Evolutionary conservation across 192 early-diverging fungal genomes (phyloP).

Genomic region (Dissophora globulifera): DNA sequence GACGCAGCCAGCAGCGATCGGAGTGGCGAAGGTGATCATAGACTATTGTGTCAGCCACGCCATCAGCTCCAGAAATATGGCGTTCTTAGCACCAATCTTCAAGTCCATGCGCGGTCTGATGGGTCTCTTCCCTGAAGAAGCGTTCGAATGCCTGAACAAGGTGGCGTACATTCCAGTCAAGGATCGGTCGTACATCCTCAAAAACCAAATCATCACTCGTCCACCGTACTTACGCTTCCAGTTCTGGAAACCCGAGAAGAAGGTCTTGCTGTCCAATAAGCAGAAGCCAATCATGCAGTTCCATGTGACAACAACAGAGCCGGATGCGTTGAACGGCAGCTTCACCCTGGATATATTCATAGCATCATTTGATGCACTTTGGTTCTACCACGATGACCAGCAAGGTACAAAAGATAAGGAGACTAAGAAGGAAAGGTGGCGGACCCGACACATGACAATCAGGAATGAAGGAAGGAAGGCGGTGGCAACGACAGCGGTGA

Average conservation of each 20-base stretch:
- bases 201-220: not conserved
- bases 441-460: too few relatives aligned
- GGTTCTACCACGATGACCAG: not conserved
- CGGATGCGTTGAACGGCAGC: too few relatives aligned
- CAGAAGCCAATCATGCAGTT: not conserved
- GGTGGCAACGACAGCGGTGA: too few relatives aligned
- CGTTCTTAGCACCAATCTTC: not conserved
- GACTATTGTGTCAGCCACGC: slow-evolving; percentile 3
- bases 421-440: too few relatives aligned
- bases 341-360: too few relatives aligned
- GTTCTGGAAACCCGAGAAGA: not conserved
- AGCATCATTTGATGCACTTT: too few relatives aligned
- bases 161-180: not conserved
- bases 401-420: too few relatives aligned
- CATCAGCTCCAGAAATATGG: too few relatives aligned
- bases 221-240: not conserved
- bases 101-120: not conserved
- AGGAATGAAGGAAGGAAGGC: too few relatives aligned
- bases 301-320: not conserved
- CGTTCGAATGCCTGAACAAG: not conserved
- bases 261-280: not conserved
- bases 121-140: not conserved
- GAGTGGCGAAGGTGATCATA: slow-evolving; percentile 5
- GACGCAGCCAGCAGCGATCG: not conserved
- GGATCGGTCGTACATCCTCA: not conserved